Evolutionary conservation across 768 basidiomycete genomes (phyloP).

Genomic region (Boletellus emodensis): DNA sequence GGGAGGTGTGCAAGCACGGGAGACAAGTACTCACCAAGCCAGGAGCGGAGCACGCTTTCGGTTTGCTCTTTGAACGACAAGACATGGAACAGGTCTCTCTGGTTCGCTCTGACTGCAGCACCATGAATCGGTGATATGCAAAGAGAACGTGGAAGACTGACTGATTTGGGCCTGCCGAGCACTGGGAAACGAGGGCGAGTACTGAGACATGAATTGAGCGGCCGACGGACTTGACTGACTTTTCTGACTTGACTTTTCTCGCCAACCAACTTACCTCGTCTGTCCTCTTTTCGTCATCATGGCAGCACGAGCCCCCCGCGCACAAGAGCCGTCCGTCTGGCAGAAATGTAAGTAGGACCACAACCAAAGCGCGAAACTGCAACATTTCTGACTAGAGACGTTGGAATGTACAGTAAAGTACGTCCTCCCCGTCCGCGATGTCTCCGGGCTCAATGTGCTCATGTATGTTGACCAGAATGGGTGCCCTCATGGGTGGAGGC

Average conservation of each 20-base stretch:
- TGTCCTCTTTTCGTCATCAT: constrained; percentile 18
- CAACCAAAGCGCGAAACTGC: not conserved
- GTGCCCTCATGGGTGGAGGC: constrained; percentile 86
- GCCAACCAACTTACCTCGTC: not conserved
- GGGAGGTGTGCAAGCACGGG: constrained; percentile 5
- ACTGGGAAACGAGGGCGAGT: constrained; percentile 54
- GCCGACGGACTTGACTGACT: constrained; percentile 3
- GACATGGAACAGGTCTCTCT: constrained; percentile 77
- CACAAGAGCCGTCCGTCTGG: constrained; percentile 62
- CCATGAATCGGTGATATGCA: constrained; percentile 5
- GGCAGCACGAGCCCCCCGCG: constrained; percentile 34
- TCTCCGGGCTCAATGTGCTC: constrained; percentile 5
- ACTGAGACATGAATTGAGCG: constrained; percentile 11
- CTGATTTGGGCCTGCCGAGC: constrained; percentile 88
- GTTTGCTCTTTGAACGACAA: constrained; percentile 70
- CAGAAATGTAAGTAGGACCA: constrained; percentile 58
- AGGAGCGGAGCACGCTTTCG: constrained; percentile 69
- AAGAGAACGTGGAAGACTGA: constrained; percentile 36
- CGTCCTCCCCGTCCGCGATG: constrained; percentile 14
- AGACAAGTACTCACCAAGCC: constrained; percentile 55
- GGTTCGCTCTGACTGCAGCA: constrained; percentile 72
- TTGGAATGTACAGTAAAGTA: constrained; percentile 53
- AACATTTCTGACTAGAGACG: constrained; percentile 10
- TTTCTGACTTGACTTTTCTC: not conserved
- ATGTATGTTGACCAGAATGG: constrained; percentile 59